These are phyloP conservation scores for Echeveria elegans DNA, from an alignment of 164 flowering plant species.

Conservation along the genomic window DNA sequence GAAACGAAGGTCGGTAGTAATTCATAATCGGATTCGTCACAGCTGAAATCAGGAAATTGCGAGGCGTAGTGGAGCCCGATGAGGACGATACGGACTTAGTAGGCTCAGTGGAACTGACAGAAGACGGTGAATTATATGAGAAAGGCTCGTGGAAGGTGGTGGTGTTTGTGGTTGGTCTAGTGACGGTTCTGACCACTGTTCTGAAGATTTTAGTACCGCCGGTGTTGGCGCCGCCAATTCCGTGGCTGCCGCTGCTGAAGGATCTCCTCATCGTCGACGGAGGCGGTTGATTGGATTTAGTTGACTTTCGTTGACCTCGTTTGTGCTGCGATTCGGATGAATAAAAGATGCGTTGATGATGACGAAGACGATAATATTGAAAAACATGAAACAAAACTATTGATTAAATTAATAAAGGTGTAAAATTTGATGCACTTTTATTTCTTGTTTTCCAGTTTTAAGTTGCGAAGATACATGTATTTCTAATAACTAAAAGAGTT, in stretches of 20 bases:
- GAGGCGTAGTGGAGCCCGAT: neutral
- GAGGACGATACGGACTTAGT: neutral
- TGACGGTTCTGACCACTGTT: neutral
- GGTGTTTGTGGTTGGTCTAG: no score
- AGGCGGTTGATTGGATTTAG: neutral
- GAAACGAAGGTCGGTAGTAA: neutral
- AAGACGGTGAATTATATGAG: neutral
- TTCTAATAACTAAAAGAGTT: no score
- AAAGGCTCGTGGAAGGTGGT: neutral
- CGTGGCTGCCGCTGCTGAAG: neutral
- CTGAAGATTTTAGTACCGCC: neutral
- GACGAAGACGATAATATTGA: neutral
- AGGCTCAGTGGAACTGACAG: no score
- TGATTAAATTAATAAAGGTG: no score
- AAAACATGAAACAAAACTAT: no score
- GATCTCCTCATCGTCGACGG: constrained; percentile 4
- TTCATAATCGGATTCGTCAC: constrained; percentile 3
- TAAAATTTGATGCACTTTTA: no score
- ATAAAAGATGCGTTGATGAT: neutral
- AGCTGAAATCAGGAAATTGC: neutral
- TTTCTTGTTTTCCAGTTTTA: no score
- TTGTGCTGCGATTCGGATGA: no score
- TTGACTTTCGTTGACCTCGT: neutral
- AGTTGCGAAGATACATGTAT: no score
- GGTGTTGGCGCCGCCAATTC: neutral